phyloP scores from a whole-genome alignment of 768 basidiomycete species.

The Leccinum aurantiacum region DNA sequence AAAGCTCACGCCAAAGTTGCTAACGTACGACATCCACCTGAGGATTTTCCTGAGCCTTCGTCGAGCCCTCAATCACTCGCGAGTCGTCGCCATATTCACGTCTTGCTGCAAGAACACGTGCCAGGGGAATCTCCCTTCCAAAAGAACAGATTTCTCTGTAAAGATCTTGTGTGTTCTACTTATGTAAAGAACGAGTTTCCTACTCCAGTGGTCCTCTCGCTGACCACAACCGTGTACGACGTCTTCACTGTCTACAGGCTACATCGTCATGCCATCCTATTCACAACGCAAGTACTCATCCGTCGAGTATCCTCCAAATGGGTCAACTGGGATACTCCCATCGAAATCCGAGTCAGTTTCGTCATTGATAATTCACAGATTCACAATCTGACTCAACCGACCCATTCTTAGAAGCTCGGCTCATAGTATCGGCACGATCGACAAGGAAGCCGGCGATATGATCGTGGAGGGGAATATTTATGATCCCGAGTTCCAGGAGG shows the following conservation, averaged over 20 bases:
- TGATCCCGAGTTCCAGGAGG: constrained; percentile 21
- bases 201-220: no score
- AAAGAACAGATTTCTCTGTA: no score
- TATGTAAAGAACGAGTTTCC: no score
- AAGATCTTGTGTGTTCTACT: no score
- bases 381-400: background rate
- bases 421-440: constrained; percentile 32
- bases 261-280: no score
- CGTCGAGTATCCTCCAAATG: constrained; percentile 32
- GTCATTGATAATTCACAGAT: background rate
- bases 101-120: no score
- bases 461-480: constrained; percentile 37
- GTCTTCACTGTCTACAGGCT: no score
- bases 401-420: constrained; percentile 29
- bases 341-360: constrained; percentile 26
- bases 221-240: no score
- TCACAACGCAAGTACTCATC: constrained; percentile 26
- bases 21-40: constrained; percentile 48
- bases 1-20: constrained; percentile 80
- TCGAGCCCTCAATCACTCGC: no score
- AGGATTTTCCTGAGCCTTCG: no score
- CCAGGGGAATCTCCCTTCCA: no score
- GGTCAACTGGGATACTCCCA: constrained; percentile 39
- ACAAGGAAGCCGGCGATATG: constrained; percentile 33
- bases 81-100: no score